Evolutionary conservation across 2,329 filamentous ascomycete species (phyloP).

Genomic region (Pestalotiopsis sp.): DNA sequence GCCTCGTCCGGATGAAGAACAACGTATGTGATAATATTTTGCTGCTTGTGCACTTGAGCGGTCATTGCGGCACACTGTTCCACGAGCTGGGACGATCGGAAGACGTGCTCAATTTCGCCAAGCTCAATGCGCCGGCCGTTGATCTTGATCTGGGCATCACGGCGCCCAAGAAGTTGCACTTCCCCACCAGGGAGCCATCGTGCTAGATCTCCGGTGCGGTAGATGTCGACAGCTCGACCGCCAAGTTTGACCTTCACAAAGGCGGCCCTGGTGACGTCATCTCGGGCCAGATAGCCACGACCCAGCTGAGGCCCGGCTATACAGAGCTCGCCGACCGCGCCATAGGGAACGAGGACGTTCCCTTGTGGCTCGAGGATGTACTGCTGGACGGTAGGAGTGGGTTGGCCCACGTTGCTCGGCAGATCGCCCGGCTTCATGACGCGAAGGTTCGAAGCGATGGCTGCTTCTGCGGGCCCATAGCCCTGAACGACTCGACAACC

Average conservation of each 20-base stretch:
- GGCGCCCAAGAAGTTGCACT: constrained; percentile 41
- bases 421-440: constrained; percentile 12
- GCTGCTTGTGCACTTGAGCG: background rate
- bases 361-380: constrained; percentile 43
- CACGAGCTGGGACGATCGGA: background rate
- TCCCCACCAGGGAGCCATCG: constrained; percentile 39
- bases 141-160: constrained; percentile 51
- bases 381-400: constrained; percentile 19
- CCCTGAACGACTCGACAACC: constrained; percentile 7
- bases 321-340: constrained; percentile 38
- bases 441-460: constrained; percentile 28
- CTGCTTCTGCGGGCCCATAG: constrained; percentile 15
- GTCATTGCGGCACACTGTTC: background rate
- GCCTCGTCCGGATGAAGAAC: background rate
- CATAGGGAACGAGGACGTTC: constrained; percentile 34
- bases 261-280: constrained; percentile 31
- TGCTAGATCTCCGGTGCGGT: constrained; percentile 29
- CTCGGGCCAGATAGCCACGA: constrained; percentile 42
- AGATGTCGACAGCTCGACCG: constrained; percentile 39
- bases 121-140: constrained; percentile 50
- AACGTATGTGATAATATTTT: background rate
- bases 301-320: constrained; percentile 39
- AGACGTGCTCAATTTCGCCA: constrained; percentile 42
- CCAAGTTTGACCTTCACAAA: constrained; percentile 29
- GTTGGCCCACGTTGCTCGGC: constrained; percentile 10